Evolutionary conservation across 257 asterid genomes (phyloP).

Genomic region (Scutellaria galericulata): DNA sequence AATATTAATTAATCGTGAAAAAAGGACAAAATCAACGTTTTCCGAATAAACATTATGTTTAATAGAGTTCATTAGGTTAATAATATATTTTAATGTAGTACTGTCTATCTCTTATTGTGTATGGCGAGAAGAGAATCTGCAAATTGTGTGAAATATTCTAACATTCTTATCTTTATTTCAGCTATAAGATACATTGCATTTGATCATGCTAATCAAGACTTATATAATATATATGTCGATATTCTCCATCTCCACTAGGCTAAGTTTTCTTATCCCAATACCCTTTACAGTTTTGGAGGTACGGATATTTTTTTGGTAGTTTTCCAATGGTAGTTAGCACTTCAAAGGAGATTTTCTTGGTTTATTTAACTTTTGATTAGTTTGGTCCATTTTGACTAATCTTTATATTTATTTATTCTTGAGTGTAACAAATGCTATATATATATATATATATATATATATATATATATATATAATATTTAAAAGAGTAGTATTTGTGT

Average conservation of each 20-base stretch:
- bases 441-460: too few relatives aligned
- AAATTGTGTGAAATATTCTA: slow-evolving; percentile 21
- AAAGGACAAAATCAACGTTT: background rate
- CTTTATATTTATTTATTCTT: background rate
- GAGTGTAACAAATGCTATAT: background rate
- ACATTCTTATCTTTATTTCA: slow-evolving; percentile 21
- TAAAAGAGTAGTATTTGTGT: too few relatives aligned
- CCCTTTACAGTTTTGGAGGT: slow-evolving; percentile 19
- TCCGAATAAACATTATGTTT: too few relatives aligned
- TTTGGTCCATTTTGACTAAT: slow-evolving; percentile 1
- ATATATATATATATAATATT: too few relatives aligned
- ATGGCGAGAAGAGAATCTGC: slow-evolving; percentile 32
- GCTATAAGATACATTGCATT: slow-evolving; percentile 41
- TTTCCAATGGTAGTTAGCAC: slow-evolving; percentile 21
- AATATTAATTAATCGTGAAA: background rate
- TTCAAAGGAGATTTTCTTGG: slow-evolving; percentile 30
- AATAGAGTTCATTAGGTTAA: too few relatives aligned
- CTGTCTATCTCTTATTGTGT: slow-evolving; percentile 19
- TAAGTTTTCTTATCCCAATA: slow-evolving; percentile 31
- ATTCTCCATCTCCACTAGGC: slow-evolving; percentile 17
- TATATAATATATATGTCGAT: background rate
- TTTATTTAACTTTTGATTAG: slow-evolving; percentile 9
- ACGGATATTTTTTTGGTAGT: background rate
- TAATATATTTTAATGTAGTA: background rate
- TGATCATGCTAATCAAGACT: slow-evolving; percentile 1